These are phyloP conservation scores for Amaranthus hypochondriacus DNA, from an alignment of 148 eudicot genomes.

Conservation along the genomic window DNA sequence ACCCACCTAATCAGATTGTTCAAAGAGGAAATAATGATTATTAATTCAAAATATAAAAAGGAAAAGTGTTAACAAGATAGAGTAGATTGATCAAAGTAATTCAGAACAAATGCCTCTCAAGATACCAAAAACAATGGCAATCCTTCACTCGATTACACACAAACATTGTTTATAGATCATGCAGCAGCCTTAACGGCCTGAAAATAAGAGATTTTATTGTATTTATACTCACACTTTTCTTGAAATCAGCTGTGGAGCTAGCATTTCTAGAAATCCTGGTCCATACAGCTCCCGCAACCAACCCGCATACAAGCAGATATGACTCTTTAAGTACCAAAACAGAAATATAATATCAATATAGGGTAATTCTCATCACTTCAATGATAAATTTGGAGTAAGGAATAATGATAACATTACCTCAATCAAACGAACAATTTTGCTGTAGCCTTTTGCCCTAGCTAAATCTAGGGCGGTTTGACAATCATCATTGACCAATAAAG, in stretches of 20 bases:
- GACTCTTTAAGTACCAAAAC: conserved; percentile 40
- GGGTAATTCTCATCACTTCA: background rate
- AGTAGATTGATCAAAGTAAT: background rate
- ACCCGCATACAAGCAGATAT: conserved; percentile 89
- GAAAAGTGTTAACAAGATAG: background rate
- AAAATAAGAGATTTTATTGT: background rate
- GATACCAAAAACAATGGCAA: conserved; percentile 4
- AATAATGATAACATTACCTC: conserved; percentile 50
- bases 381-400: background rate
- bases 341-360: conserved; percentile 14
- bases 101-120: background rate
- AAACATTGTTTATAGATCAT: background rate
- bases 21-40: background rate
- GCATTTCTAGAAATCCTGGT: conserved; percentile 76
- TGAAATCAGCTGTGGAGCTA: conserved; percentile 78
- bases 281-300: conserved; percentile 87
- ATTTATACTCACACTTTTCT: conserved; percentile 79
- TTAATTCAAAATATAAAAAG: background rate
- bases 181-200: background rate
- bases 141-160: background rate
- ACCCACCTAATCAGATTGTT: conserved; percentile 64
- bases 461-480: conserved; percentile 87
- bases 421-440: conserved; percentile 70
- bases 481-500: conserved; percentile 84
- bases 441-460: conserved; percentile 73